phyloP scores from a whole-genome alignment of 805 yeast species.

The Metschnikowia aberdeeniae region DNA sequence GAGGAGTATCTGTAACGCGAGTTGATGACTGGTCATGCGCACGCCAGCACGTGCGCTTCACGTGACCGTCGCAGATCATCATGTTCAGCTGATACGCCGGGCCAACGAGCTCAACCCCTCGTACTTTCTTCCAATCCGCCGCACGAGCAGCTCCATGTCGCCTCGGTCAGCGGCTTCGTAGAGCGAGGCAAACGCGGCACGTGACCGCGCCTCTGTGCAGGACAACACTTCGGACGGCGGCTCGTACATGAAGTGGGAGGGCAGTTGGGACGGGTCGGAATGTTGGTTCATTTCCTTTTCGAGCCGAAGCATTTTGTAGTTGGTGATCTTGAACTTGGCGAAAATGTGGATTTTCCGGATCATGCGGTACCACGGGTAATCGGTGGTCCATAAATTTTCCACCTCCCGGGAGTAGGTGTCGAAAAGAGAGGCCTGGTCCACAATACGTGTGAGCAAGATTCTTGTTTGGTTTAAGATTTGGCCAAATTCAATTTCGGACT shows the following conservation, averaged over 20 bases:
- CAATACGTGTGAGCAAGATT: background rate
- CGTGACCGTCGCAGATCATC: too few relatives aligned
- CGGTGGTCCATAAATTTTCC: constrained; percentile 51
- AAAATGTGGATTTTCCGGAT: constrained; percentile 57
- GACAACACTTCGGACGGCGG: constrained; percentile 4
- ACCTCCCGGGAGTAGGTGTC: constrained; percentile 47
- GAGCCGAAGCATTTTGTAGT: constrained; percentile 45
- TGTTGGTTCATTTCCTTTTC: constrained; percentile 26
- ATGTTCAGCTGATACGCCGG: constrained; percentile 5
- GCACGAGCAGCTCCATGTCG: constrained; percentile 9
- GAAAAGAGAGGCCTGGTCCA: constrained; percentile 32
- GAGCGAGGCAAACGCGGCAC: constrained; percentile 16
- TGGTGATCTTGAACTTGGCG: constrained; percentile 51
- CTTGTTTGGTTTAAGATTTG: constrained; percentile 23
- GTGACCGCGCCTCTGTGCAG: background rate
- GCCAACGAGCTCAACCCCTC: constrained; percentile 13
- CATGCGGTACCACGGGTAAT: constrained; percentile 74
- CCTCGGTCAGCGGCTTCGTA: constrained; percentile 14
- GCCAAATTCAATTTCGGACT: constrained; percentile 13
- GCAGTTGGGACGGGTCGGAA: constrained; percentile 11
- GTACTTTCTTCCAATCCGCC: constrained; percentile 11
- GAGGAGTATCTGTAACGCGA: too few relatives aligned
- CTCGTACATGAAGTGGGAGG: constrained; percentile 14
- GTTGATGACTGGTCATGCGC: too few relatives aligned
- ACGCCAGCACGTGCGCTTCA: too few relatives aligned